Base-by-base conservation (phyloP, 2,329 filamentous ascomycete genomes). In the Lachnellula occidentalis region DNA sequence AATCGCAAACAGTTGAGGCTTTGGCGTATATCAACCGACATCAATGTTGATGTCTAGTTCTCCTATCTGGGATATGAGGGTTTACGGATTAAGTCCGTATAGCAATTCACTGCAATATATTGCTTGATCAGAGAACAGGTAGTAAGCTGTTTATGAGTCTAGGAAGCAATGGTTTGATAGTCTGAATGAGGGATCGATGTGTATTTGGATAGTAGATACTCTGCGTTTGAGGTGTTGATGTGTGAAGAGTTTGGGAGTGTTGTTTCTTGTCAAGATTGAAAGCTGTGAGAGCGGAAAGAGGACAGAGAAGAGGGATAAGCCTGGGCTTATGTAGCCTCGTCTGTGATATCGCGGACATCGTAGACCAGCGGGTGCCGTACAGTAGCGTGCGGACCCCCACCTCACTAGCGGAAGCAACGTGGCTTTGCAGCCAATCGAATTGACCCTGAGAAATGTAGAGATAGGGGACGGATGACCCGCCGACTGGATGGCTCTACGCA, bases 11-110 rank as follows among this genome's bases (percentile, higher is more conserved):
- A 79, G 64, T 76, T 74, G 59, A 77, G 74, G 61, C 75, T 76
- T 71, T 74, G 72, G 69, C 77, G 77, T 69, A 76, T 69, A 72
- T 79, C 77, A 79, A 79, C 77, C 77, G 78, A 80, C 78, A 81
- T 81, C 77, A 78, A 79, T 66, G 61, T 68, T 53, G 61, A 64
- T 61, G 49, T 63, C 60, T 19, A 43, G 34, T 48, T 48, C 54
- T 50, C 45, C 45, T 54, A 51, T 41, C 48, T 39, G 51, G 49
- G 45, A 48, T 47, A 14, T 48, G 39, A 49, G 45, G 51, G 47
- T 41, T 15, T 50, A 45, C 53, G 60, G 58, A 59, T 54, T 43
- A 39, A 41, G 51, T 55, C 55, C 57, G 48, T 50, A 36, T 36
- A 53, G 27, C 22, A n/a, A 45, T 45, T 22, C 42, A 27, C 45